Percentiles rank a stretch among this genome's conserved stretches.
Conservation (phyloP, 495 filamentous ascomycete genomes). For the Trichoderma asperelloides region DNA sequence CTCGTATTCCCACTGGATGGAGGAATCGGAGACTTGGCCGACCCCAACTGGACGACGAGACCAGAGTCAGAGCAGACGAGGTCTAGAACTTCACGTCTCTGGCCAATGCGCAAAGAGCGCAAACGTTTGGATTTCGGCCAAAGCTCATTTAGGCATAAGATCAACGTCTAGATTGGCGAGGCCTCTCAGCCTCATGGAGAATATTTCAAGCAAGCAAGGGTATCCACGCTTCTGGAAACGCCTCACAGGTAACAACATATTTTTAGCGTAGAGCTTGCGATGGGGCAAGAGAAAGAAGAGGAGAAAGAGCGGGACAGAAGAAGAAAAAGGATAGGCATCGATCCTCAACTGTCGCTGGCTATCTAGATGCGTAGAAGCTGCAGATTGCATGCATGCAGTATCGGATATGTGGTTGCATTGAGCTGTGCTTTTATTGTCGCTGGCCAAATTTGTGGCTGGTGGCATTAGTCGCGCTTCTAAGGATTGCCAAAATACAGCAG, state of each 20-base stretch:
- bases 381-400: no score
- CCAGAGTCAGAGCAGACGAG: background rate
- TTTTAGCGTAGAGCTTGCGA: constrained; percentile 20
- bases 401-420: no score
- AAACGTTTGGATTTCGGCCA: background rate
- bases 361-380: no score
- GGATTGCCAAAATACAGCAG: no score
- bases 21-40: background rate
- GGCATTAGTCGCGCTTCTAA: no score
- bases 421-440: no score
- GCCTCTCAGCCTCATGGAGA: constrained; percentile 1
- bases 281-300: constrained; percentile 17
- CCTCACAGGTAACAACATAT: constrained; percentile 14
- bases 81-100: background rate
- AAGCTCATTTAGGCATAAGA: background rate
- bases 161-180: constrained; percentile 4
- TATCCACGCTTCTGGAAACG: background rate
- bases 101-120: background rate
- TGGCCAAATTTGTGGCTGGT: no score
- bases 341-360: no score
- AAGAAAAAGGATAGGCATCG: constrained; percentile 19
- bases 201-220: background rate
- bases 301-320: constrained; percentile 20
- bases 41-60: background rate
- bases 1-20: background rate